Evolutionary conservation across 805 yeast genomes (phyloP), one percentile per base, ranked within the genome.

Genomic region (Lipomyces starkeyi): DNA sequence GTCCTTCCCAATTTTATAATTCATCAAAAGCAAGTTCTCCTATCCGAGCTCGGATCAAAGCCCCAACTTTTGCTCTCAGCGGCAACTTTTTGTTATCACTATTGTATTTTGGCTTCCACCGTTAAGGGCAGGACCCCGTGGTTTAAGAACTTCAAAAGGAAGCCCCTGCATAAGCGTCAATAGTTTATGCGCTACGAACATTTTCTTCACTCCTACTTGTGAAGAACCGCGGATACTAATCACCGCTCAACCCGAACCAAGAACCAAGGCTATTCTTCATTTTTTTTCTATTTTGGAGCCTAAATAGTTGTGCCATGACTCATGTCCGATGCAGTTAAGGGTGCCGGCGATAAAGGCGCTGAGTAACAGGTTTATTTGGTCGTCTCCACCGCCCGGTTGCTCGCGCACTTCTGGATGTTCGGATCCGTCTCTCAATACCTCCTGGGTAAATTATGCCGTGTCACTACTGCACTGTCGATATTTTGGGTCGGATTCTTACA

Each of bases 131-230:
- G 29, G 29, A 27, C 14, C 13, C 2, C 1, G 40, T 2, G 11
- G 37, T 8, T 34, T 27, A 27, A 27, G 29, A 43, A 43, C 1
- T 14, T 43, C 49, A 1, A 6, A 43, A n/a, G 9, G 5, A 37
- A 37, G 22, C 49, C 49, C 49, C 49, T 43, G 49, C 49, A 43
- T 43, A 43, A 43, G 22, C 49, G 13, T 43, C 49, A 43, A n/a
- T 43, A 5, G 2, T n/a, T 7, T 17, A 17, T 17, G 22, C 49
- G 22, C 9, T 17, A n/a, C 40, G 17, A 43, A 17, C 49, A 43
- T 43, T 43, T 43, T 43, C 49, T 43, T n/a, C 6, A 6, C 43
- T 14, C 1, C 17, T 43, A 9, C 49, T 14, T 7, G 40, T 35
- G 13, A 0, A 8, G 3, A 37, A 1, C 14, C 4, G 13, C 14